Percentiles rank a stretch among this genome's conserved stretches.
phyloP scores from a whole-genome alignment of 1,284 basidiomycete species.

The Ganoderma boninense region DNA sequence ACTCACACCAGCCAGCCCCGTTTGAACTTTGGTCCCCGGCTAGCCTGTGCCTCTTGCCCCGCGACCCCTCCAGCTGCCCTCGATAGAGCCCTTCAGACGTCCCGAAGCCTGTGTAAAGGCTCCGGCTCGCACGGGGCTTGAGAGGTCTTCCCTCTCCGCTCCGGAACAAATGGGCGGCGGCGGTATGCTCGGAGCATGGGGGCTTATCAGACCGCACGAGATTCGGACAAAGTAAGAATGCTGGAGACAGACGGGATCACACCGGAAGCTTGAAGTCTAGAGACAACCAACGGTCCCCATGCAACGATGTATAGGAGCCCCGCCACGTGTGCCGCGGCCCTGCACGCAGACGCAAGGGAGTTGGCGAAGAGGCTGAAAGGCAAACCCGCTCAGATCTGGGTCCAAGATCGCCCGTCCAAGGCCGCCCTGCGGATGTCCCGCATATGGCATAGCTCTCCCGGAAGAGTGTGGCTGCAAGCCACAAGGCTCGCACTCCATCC shows the following conservation, averaged over 20 bases:
- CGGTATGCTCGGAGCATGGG: background rate
- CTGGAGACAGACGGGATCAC: slow-evolving; percentile 3
- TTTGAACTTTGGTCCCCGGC: slow-evolving; percentile 5
- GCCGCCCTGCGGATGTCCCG: background rate
- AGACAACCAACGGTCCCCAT: background rate
- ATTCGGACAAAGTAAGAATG: slow-evolving; percentile 5
- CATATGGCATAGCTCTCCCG: background rate
- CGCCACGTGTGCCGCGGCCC: background rate
- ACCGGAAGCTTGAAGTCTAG: background rate
- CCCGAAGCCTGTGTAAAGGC: background rate
- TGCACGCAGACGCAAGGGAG: background rate
- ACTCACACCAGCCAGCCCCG: background rate
- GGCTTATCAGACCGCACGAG: slow-evolving; percentile 5
- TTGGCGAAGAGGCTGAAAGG: slow-evolving; percentile 1
- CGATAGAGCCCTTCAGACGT: background rate
- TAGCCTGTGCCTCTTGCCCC: background rate
- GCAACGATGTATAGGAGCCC: background rate
- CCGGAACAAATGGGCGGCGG: slow-evolving; percentile 2
- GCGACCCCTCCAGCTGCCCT: background rate
- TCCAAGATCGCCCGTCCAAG: background rate
- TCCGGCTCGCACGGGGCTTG: background rate
- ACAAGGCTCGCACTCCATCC: background rate
- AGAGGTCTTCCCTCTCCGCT: background rate
- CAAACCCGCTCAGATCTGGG: slow-evolving; percentile 3
- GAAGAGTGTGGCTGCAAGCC: background rate